These are phyloP conservation scores for Beauveria sp. DNA, from an alignment of 2,329 filamentous ascomycete species.

Conservation along the genomic window DNA sequence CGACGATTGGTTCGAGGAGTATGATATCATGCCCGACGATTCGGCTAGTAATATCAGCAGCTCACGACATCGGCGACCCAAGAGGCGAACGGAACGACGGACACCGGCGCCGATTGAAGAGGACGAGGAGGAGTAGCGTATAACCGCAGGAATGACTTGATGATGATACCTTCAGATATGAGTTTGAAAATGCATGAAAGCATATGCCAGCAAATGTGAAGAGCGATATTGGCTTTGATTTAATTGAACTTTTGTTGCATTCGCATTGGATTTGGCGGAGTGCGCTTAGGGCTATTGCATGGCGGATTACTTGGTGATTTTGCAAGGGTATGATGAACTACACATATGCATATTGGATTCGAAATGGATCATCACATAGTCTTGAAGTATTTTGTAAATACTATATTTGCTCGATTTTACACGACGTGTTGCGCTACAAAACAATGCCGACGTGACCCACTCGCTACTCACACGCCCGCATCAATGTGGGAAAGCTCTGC, in stretches of 20 bases:
- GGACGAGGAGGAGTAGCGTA: constrained; percentile 53
- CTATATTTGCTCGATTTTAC: neutral
- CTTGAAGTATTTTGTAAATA: neutral
- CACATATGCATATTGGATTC: neutral
- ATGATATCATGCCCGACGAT: constrained; percentile 66
- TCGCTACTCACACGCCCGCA: too few relatives aligned
- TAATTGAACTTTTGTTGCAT: neutral
- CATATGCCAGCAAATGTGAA: neutral
- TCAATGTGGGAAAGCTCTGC: neutral
- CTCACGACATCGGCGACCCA: constrained; percentile 58
- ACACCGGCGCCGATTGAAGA: constrained; percentile 69
- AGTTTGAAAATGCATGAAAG: neutral
- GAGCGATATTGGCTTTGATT: neutral
- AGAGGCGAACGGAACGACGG: constrained; percentile 59
- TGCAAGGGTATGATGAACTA: neutral
- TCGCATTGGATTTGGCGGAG: neutral
- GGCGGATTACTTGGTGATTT: neutral
- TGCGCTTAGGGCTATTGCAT: neutral
- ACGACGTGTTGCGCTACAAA: neutral
- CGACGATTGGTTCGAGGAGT: constrained; percentile 50
- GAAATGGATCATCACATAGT: neutral
- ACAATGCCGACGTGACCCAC: neutral
- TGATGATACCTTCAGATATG: constrained; percentile 3
- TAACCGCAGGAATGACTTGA: neutral
- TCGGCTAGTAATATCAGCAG: constrained; percentile 74